phyloP scores from a whole-genome alignment of 2,329 filamentous ascomycete species.

The Acephala macrosclerotiorum region DNA sequence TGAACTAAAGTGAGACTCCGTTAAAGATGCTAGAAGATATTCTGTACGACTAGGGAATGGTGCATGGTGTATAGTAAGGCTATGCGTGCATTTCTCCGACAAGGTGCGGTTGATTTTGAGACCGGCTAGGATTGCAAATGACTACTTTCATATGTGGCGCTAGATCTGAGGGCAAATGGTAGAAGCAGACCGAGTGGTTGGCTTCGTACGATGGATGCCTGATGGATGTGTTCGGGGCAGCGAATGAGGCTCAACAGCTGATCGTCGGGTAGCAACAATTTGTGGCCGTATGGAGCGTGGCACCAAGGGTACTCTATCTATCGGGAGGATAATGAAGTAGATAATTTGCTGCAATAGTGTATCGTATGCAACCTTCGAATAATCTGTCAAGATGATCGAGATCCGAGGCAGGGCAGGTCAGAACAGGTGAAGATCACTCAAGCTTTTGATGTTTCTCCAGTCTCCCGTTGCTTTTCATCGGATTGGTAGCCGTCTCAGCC shows the following conservation, averaged over 20 bases:
- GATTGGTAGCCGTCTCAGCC: neutral
- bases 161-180: constrained; percentile 5
- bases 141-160: constrained; percentile 16
- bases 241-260: constrained; percentile 9
- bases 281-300: neutral
- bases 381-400: neutral
- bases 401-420: neutral
- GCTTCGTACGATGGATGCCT: constrained; percentile 16
- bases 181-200: neutral
- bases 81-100: neutral
- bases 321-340: neutral
- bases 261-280: neutral
- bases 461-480: neutral
- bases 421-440: neutral
- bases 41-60: neutral
- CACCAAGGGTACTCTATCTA: neutral
- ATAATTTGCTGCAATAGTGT: neutral
- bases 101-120: neutral
- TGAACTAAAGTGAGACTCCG: constrained; percentile 21
- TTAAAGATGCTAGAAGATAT: neutral
- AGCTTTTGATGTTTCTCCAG: neutral
- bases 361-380: neutral
- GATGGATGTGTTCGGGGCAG: neutral
- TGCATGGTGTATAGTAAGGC: no score
- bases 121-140: constrained; percentile 2